A percentile compares a stretch with the other conserved stretches of the same genome.
These are phyloP conservation scores for Clavispora santaluciae DNA, from an alignment of 805 yeast genomes.

Conservation along the genomic window DNA sequence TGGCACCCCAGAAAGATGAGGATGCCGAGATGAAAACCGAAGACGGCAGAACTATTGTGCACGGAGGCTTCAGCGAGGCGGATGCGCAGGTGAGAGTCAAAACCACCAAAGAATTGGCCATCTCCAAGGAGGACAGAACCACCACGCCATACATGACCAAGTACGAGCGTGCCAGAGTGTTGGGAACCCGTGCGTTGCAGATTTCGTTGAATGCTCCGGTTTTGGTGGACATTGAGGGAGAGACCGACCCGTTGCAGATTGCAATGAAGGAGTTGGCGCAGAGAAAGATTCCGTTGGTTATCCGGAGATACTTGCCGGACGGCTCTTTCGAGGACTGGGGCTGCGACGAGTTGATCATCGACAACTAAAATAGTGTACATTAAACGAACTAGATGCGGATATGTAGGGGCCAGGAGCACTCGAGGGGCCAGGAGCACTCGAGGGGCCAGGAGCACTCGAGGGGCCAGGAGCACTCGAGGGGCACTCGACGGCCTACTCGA, in stretches of 20 bases:
- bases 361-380: slow-evolving; percentile 38
- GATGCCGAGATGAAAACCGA: slow-evolving; percentile 49
- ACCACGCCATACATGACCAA: slow-evolving; percentile 99
- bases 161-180: slow-evolving; percentile 94
- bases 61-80: slow-evolving; percentile 63
- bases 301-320: slow-evolving; percentile 94
- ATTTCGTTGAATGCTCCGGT: slow-evolving; percentile 98
- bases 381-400: slow-evolving; percentile 1
- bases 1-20: slow-evolving; percentile 16
- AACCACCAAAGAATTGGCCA: slow-evolving; percentile 74
- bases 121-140: slow-evolving; percentile 80
- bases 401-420: neutral
- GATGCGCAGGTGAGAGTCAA: slow-evolving; percentile 49
- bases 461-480: neutral
- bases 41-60: slow-evolving; percentile 69
- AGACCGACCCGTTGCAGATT: slow-evolving; percentile 96
- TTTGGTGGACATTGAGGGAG: slow-evolving; percentile 96
- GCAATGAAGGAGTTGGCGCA: slow-evolving; percentile 96
- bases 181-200: slow-evolving; percentile 96
- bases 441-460: neutral
- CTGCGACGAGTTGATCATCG: slow-evolving; percentile 93
- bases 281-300: slow-evolving; percentile 89
- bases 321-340: slow-evolving; percentile 99
- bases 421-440: neutral
- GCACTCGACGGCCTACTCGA: slow-evolving; percentile 21